A percentile compares a stretch with the other conserved stretches of the same genome.
These are phyloP conservation scores for Penicillium sp. DNA, from an alignment of 2,329 filamentous ascomycete species.

Conservation along the genomic window DNA sequence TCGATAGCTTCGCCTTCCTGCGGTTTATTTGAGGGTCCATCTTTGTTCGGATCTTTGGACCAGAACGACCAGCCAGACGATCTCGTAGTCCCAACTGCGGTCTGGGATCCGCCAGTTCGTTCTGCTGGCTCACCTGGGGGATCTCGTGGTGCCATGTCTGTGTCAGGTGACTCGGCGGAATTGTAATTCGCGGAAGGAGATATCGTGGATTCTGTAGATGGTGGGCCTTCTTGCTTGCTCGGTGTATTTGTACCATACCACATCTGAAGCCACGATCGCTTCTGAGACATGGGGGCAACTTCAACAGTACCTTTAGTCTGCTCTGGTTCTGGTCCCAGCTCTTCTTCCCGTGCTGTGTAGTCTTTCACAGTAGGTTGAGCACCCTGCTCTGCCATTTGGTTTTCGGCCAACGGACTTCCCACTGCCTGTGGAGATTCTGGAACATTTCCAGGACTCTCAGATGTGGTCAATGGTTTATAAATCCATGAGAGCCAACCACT, in stretches of 20 bases:
- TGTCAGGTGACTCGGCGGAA: constrained; percentile 7
- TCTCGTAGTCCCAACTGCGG: constrained; percentile 23
- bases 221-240: constrained; percentile 25
- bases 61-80: constrained; percentile 44
- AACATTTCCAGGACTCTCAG: constrained; percentile 7
- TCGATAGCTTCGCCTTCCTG: constrained; percentile 28
- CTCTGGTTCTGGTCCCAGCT: constrained; percentile 10
- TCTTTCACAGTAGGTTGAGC: constrained; percentile 5
- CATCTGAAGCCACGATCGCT: constrained; percentile 47
- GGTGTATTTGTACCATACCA: constrained; percentile 35
- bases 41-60: constrained; percentile 36
- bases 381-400: constrained; percentile 13
- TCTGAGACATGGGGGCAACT: constrained; percentile 26
- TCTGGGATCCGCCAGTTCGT: constrained; percentile 20
- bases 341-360: constrained; percentile 10
- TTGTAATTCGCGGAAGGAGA: constrained; percentile 10
- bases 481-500: constrained; percentile 41
- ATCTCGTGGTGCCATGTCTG: constrained; percentile 19
- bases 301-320: constrained; percentile 4
- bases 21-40: constrained; percentile 21
- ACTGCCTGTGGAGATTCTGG: constrained; percentile 15
- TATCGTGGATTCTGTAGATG: constrained; percentile 13
- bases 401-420: constrained; percentile 7
- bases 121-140: constrained; percentile 23
- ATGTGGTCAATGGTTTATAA: constrained; percentile 24